These are phyloP conservation scores for Blastomyces emzantsi DNA, from an alignment of 2,329 filamentous ascomycete species.

Conservation along the genomic window DNA sequence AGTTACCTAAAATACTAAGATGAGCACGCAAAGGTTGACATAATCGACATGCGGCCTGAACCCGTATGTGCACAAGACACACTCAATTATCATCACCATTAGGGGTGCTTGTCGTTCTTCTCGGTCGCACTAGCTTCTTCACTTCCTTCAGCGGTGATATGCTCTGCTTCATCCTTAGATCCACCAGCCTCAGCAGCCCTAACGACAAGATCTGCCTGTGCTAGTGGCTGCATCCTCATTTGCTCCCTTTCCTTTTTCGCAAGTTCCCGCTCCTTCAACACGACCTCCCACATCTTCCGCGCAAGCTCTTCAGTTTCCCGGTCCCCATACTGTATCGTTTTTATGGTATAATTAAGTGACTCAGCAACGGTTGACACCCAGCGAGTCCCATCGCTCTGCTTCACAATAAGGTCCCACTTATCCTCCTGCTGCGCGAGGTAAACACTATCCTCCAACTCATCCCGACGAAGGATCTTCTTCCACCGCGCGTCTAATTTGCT, in stretches of 20 bases:
- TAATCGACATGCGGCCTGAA: neutral
- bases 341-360: constrained; percentile 19
- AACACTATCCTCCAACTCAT: constrained; percentile 24
- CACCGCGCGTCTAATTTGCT: constrained; percentile 29
- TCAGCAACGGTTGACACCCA: constrained; percentile 22
- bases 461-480: constrained; percentile 27
- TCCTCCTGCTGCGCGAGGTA: constrained; percentile 35
- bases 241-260: constrained; percentile 25
- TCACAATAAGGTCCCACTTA: constrained; percentile 32
- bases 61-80: neutral
- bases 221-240: constrained; percentile 8
- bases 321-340: constrained; percentile 23
- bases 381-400: constrained; percentile 15
- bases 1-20: neutral
- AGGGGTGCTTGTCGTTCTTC: neutral
- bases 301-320: constrained; percentile 23
- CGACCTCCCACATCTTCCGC: constrained; percentile 32
- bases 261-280: constrained; percentile 32
- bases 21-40: neutral
- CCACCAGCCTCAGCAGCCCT: neutral
- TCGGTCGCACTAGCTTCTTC: neutral
- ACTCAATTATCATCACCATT: neutral
- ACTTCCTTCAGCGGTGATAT: neutral
- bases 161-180: neutral
- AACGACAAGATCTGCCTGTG: neutral